These are phyloP conservation scores for Candida glucosophila DNA, from an alignment of 1,139 yeast species.

Conservation along the genomic window DNA sequence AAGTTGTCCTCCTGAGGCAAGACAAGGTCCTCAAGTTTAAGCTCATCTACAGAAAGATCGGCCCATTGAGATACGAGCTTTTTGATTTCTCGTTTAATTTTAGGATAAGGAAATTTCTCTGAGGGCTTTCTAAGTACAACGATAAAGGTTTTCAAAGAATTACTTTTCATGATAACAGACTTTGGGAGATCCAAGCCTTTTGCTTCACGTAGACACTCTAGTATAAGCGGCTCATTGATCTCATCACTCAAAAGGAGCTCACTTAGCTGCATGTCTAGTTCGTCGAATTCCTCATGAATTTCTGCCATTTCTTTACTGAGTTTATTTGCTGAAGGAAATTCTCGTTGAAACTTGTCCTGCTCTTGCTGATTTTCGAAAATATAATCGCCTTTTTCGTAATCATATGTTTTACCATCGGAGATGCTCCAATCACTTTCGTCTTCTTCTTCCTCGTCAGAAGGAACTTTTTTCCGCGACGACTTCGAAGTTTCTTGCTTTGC, in stretches of 20 bases:
- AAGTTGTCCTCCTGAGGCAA: too few relatives aligned
- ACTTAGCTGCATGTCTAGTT: constrained; percentile 12
- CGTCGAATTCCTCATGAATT: constrained; percentile 11
- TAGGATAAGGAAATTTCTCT: constrained; percentile 11
- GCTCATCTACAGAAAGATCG: constrained; percentile 11
- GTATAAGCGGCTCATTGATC: constrained; percentile 6
- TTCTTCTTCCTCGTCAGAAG: constrained; percentile 12
- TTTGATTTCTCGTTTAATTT: constrained; percentile 14
- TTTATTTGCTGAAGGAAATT: constrained; percentile 17
- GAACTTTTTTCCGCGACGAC: constrained; percentile 15
- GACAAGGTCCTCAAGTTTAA: constrained; percentile 10
- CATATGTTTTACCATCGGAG: constrained; percentile 18
- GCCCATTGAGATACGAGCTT: constrained; percentile 15
- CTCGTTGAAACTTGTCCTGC: constrained; percentile 17
- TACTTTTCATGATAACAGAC: constrained; percentile 22
- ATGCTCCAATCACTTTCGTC: constrained; percentile 40
- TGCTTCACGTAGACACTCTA: constrained; percentile 14
- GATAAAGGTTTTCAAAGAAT: constrained; percentile 24
- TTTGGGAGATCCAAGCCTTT: constrained; percentile 16
- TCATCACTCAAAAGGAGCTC: constrained; percentile 10
- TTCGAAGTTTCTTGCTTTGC: constrained; percentile 1
- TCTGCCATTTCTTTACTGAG: constrained; percentile 12
- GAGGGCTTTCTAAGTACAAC: constrained; percentile 21
- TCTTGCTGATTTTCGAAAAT: constrained; percentile 25
- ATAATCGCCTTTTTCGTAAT: constrained; percentile 22